Percentiles rank a stretch among this genome's conserved stretches.
phyloP scores from a whole-genome alignment of 495 filamentous ascomycete species.

The Halenospora varia region DNA sequence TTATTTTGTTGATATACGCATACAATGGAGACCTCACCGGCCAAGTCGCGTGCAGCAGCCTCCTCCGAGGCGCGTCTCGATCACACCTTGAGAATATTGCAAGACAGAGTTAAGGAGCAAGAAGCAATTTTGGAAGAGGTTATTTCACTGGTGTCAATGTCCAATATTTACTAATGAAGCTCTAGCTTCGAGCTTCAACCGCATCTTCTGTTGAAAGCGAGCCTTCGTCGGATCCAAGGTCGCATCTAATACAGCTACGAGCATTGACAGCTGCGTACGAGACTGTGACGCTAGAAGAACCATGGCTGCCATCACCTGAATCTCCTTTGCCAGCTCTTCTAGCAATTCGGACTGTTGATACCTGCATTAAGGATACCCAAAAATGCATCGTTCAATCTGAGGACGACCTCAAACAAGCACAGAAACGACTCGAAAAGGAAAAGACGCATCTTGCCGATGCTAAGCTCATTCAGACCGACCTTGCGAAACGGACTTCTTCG shows the following conservation, averaged over 20 bases:
- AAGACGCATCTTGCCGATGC: slow-evolving; percentile 58
- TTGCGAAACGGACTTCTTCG: slow-evolving; percentile 53
- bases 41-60: slow-evolving; percentile 6
- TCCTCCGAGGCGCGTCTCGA: slow-evolving; percentile 53
- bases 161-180: too few species aligned
- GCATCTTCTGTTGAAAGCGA: slow-evolving; percentile 28
- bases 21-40: slow-evolving; percentile 12
- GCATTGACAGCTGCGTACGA: slow-evolving; percentile 62
- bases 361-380: slow-evolving; percentile 59
- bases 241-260: slow-evolving; percentile 49
- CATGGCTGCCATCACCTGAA: slow-evolving; percentile 57
- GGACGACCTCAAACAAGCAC: slow-evolving; percentile 46
- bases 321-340: slow-evolving; percentile 70
- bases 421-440: slow-evolving; percentile 54
- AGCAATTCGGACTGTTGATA: slow-evolving; percentile 60
- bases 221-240: slow-evolving; percentile 37
- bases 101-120: slow-evolving; percentile 60
- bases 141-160: neutral
- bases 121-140: slow-evolving; percentile 58
- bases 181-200: slow-evolving; percentile 39
- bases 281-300: slow-evolving; percentile 52
- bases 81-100: slow-evolving; percentile 59
- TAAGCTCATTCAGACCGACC: slow-evolving; percentile 42
- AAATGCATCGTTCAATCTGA: slow-evolving; percentile 51
- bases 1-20: neutral